Base-by-base conservation (phyloP, 2,329 filamentous ascomycete genomes). In the Phaeosphaeriaceae sp. region DNA sequence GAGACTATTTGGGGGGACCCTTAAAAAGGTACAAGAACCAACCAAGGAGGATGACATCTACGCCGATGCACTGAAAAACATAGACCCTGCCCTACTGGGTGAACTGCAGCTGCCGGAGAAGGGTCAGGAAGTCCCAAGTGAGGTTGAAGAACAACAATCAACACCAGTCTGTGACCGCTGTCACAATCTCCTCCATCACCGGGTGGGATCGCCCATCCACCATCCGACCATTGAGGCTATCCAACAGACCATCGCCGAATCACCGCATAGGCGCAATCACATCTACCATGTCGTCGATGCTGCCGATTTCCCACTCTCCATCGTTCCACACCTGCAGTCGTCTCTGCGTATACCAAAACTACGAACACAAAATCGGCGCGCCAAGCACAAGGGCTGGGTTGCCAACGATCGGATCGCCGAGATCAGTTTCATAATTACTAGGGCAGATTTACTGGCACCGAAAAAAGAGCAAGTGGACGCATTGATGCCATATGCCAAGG, bases 201-300 rank as follows among this genome's bases (percentile, higher is more conserved):
- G 85, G 52, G 78, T 81, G 13, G 89, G 88, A 6, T 76, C 83
- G 13, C 81, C 89, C 5, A 93, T 95, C 61, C 82, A 84, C 46
- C 90, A 96, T 66, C 94, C 94, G 0, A 87, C 87, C 1, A 82
- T 97, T 55, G 83, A 91, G 35, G 87, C 90, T 2, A 86, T 99
- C 43, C 85, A 87, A 58, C 87, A 91, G 55, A 96, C 92, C 13
- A 88, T 99, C 43, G 82, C 87, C 44, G 90, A 96, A 72, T 96
- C 93, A 1, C 92, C 92, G 0, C 87, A 95, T 74, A 89, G 89
- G 69, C 84, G 89, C 68, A 97, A 99, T 66, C 90, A 97, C 73
- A 87, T 99, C 53, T 99, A 97, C 70, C 94, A 99, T 73, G 81
- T 99, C 20, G 78, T 99, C 17, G 94, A 99, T 67, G 93, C 94